Conservation (phyloP, 495 filamentous ascomycete species). For the Podospora sp. region DNA sequence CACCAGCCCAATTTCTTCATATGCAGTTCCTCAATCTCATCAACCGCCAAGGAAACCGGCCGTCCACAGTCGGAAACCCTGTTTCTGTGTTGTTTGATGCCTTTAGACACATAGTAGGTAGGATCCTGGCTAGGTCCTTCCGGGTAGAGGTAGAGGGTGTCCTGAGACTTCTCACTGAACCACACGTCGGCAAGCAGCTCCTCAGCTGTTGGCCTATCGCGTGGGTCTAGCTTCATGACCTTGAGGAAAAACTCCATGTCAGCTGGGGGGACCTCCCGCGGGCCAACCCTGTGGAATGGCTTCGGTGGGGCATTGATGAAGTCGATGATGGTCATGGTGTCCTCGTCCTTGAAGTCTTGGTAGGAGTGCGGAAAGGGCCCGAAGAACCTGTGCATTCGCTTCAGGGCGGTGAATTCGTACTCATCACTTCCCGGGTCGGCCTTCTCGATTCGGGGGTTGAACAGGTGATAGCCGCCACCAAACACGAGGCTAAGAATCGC, state of each 20-base stretch:
- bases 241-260: constrained; percentile 22
- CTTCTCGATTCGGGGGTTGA: constrained; percentile 40
- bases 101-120: too few species aligned
- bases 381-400: constrained; percentile 45
- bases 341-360: constrained; percentile 34
- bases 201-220: constrained; percentile 26
- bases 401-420: constrained; percentile 48
- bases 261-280: constrained; percentile 17
- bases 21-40: too few species aligned
- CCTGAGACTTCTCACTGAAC: constrained; percentile 29
- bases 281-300: constrained; percentile 20
- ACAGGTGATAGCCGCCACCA: constrained; percentile 45
- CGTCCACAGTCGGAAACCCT: too few species aligned
- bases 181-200: constrained; percentile 23
- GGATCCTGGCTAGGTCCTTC: too few species aligned
- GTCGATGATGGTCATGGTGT: constrained; percentile 27
- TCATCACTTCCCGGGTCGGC: constrained; percentile 41
- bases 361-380: constrained; percentile 47
- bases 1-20: too few species aligned
- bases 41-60: too few species aligned
- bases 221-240: constrained; percentile 28
- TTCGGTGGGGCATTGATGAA: constrained; percentile 29
- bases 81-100: too few species aligned
- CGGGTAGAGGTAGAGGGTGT: constrained; percentile 22
- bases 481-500: constrained; percentile 47